Evolutionary conservation across 1,284 basidiomycete species (phyloP), one percentile per base, ranked within the genome.

Genomic region (Takashimella koratensis): DNA sequence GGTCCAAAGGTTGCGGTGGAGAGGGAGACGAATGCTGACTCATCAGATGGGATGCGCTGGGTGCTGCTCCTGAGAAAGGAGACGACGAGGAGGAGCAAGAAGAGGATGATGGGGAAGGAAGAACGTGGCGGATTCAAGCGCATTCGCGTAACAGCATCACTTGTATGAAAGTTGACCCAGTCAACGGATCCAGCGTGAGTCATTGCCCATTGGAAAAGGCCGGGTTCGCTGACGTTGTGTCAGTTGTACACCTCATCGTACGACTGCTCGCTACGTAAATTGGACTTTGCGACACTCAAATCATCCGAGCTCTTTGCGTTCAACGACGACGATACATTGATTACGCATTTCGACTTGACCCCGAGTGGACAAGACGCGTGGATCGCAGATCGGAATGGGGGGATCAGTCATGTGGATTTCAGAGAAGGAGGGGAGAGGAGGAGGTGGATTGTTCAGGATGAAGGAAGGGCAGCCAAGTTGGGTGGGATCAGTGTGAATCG

Each of bases 341-440:
- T 79, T 56, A 76, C 73, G 11, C 74, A 76, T 36, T 78, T 80
- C 52, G 79, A 80, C 56, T 62, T 79, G 19, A 63, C 68, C 6
- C 71, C 71, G 1, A 62, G 59, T 4, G 78, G 77, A 0, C 62
- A 76, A 39, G 72, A 77, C 50, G 71, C 72, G 13, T 77, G 76
- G 76, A 51, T 73, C 11, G 65, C 67, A 3, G 78, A 79, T 58
- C 75, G 74, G 54, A 59, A 73, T 21, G 79, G 79, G 21, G 78
- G 78, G 0, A 62, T 79, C 43, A 74, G 70, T 43, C 76, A 76
- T 57, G 67, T 69, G 10, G 79, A 80, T 63, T 64, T 79, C 45
- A 63, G 78, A 5, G 68, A 70, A 48, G 52, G 57, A 5, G 45
- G 53, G 6, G 62, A 59, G 50, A 60, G 69, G 30, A 44, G 73